Base-by-base conservation (phyloP, 306 rosid species). In the Myrica gale region DNA sequence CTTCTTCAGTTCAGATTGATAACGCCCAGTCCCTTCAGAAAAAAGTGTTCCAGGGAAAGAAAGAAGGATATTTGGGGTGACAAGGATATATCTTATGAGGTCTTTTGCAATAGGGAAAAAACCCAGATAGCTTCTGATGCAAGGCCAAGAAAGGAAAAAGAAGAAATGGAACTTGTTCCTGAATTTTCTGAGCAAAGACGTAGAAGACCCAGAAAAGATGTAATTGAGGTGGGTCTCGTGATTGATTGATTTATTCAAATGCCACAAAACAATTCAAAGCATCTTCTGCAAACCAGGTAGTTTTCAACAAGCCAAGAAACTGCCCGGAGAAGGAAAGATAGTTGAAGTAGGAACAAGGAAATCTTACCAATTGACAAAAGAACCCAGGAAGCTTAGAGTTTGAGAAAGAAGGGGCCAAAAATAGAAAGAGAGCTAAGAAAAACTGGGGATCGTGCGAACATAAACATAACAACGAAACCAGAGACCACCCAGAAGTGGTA, bases 311-410 rank as follows among this genome's bases (percentile, higher is more conserved):
- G 41, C 69, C 32, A 69, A 60, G 79, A 50, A 69, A 26, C 76
- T 17, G 68, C 2, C 54, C 47, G 69, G n/a, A 54, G 74, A 80
- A 74, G 80, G 71, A 66, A 82, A 79, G 56, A 72, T 60, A 71
- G 54, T 51, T 0, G 32, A 26, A 43, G 13, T 4, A 21, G n/a
- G 50, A 50, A 3, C 16, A 6, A 7, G 57, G 32, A 57, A 74
- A 53, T 51, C 50, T 44, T 60, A 42, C 82, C 77, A 15, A 74
- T 39, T 41, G 52, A 60, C 39, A 69, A 73, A 60, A 73, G 52
- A 17, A 1, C 70, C 70, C 48, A 62, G 70, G 12, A 66, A 42
- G 48, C 50, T 66, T 42, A 6, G 71, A 13, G 39, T 66, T 66
- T 4, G 67, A 13, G 45, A 51, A 78, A 17, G 47, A 65, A 61